These are phyloP conservation scores for Rhynchosporium secalis DNA, from an alignment of 2,329 filamentous ascomycete genomes.

Conservation along the genomic window DNA sequence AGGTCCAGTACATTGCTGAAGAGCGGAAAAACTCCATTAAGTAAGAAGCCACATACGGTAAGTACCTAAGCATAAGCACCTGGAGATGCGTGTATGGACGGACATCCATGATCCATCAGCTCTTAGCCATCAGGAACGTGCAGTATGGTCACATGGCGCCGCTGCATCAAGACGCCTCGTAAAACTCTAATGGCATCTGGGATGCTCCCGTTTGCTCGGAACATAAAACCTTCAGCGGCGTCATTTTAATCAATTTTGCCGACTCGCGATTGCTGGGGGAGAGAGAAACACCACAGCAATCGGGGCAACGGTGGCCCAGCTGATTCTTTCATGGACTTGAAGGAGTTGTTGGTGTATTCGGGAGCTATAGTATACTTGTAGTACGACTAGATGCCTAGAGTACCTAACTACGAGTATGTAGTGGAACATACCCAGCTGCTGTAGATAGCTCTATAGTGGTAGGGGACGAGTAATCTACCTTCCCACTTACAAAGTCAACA, in stretches of 20 bases:
- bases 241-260: slow-evolving; percentile 5
- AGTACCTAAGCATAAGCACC: neutral
- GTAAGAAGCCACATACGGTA: neutral
- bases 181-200: slow-evolving; percentile 10
- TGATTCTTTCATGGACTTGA: too few species aligned
- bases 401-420: too few species aligned
- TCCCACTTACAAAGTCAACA: too few species aligned
- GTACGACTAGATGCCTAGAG: too few species aligned
- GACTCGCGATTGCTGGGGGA: neutral
- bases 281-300: neutral
- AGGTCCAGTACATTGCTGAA: too few species aligned
- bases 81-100: neutral
- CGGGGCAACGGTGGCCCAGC: too few species aligned
- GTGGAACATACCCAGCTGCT: too few species aligned
- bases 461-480: too few species aligned
- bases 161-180: slow-evolving; percentile 12
- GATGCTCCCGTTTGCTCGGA: slow-evolving; percentile 10
- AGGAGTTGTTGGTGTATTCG: too few species aligned
- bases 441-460: too few species aligned
- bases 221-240: neutral
- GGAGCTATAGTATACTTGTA: too few species aligned
- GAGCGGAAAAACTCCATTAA: too few species aligned
- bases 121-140: neutral
- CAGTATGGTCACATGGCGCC: slow-evolving; percentile 2
- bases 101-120: neutral